Base-by-base conservation (phyloP, 1,284 basidiomycete genomes). In the Microbotryum intermedium region DNA sequence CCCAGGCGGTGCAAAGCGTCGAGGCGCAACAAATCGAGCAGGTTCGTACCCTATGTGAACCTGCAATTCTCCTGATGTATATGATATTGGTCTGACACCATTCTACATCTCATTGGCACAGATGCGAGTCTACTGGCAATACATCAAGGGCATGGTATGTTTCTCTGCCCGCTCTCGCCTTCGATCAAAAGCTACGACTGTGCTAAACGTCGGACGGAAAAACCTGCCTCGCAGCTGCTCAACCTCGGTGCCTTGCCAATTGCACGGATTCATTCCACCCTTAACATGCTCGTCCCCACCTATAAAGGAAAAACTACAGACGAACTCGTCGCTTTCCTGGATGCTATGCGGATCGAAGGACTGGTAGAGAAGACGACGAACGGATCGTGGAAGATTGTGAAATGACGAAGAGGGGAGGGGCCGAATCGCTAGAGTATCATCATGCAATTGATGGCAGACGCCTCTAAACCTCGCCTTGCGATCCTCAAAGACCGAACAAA, bases 121-220 rank as follows among this genome's bases (percentile, higher is more conserved):
- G 74, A 88, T 90, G 86, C 81, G 79, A 62, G 80, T 89, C 3
- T 88, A 84, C 72, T 92, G 88, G 88, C 88, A 86, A 80, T 89
- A 87, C 60, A 42, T 77, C 70, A 39, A 29, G 44, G 65, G 62
- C 42, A 66, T 69, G 53, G 55, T 59, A 23, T 39, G 57, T 58
- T 49, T 25, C 9, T 47, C 29, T 34, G 88, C 62, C 83, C 87
- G 74, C 87, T 87, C 39, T 88, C 90, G 84, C 11, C 34, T 6
- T 39, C 34, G 34, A 39, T 16, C 13, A 39, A 39, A 16, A 39
- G 34, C 10, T 39, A 18, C 1, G 11, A 16, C 34, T 39, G 34
- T 39, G 6, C 34, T 39, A 16, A 39, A 16, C 34, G 18, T 39
- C 34, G 34, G 11, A 5, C 13, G 3, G 34, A 39, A 39, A 39